Base-by-base conservation (phyloP, 345 rosid genomes). In the Xanthoceras sorbifolium region DNA sequence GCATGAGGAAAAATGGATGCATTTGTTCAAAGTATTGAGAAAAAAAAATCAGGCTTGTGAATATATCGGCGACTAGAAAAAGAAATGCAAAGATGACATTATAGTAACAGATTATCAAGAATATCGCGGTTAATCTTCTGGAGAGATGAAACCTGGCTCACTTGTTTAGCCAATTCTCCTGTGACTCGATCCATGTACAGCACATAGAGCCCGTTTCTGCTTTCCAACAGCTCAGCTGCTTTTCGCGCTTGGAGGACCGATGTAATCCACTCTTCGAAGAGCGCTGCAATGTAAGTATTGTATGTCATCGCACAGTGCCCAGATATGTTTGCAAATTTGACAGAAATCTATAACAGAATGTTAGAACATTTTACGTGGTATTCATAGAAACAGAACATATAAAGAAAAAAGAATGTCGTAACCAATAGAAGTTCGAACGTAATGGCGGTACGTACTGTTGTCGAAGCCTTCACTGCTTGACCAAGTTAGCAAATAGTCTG, bases 131-230 rank as follows among this genome's bases (percentile, higher is more conserved):
- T 84, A 69, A 92, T 84, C 72, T 87, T 86, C 78, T 80, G 84
- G 73, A 88, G 77, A 17, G 85, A 76, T 28, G 93, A 62, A 82
- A 78, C 78, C 76, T 85, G 92, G 64, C 84, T 85, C 54, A 90
- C 80, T 67, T 79, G 85, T 80, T 84, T 91, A 40, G 90, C 88
- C 85, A 96, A 86, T 76, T 80, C 84, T 72, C 93, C 93, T 0
- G 79, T 76, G 74, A 93, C 84, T 71, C 95, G 88, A 80, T 96
- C 99, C 92, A 93, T 87, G 92, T 90, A 92, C 6, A 86, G 82
- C 69, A 83, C 83, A 76, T 93, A 90, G 46, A 96, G 87, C 72
- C 93, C 93, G 32, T 85, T 91, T 82, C 97, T 89, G 84, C 76
- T 89, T 76, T 94, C 98, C 87, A 91, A 71, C 48, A 86, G 84